Percentiles rank a stretch among this genome's conserved stretches.
Conservation (phyloP, 108 stramenopile genomes). For the Chaetoceros muelleri region DNA sequence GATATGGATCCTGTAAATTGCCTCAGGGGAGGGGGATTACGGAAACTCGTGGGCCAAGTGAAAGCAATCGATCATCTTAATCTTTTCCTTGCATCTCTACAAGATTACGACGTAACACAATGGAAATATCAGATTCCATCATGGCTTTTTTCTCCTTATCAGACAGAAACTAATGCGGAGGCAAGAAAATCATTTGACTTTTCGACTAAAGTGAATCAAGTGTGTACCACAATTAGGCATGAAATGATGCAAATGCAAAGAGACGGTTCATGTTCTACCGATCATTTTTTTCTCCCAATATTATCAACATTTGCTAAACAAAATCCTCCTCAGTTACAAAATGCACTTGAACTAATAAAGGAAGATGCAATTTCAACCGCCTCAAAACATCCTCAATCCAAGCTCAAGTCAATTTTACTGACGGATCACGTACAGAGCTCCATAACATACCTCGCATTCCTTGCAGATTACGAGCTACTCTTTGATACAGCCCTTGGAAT, state of each 20-base stretch:
- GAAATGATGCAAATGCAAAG: slow-evolving; percentile 53
- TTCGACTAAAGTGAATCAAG: slow-evolving; percentile 59
- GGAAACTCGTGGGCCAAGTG: slow-evolving; percentile 44
- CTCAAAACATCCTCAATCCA: slow-evolving; percentile 3
- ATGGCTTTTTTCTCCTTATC: slow-evolving; percentile 23
- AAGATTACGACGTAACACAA: slow-evolving; percentile 52
- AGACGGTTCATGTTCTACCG: slow-evolving; percentile 24
- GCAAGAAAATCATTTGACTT: slow-evolving; percentile 31
- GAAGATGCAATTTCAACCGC: slow-evolving; percentile 20
- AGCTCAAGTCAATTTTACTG: slow-evolving; percentile 43
- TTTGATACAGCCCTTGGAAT: slow-evolving; percentile 84
- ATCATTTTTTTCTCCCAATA: slow-evolving; percentile 71
- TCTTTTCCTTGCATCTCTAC: slow-evolving; percentile 69
- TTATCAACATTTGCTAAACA: slow-evolving; percentile 85
- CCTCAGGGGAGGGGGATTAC: slow-evolving; percentile 40
- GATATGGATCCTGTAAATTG: slow-evolving; percentile 56
- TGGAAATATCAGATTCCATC: slow-evolving; percentile 62
- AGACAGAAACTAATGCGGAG: slow-evolving; percentile 1
- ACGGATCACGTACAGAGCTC: slow-evolving; percentile 63
- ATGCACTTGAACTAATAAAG: slow-evolving; percentile 64
- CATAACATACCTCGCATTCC: slow-evolving; percentile 84
- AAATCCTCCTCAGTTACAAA: slow-evolving; percentile 63
- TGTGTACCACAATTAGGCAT: slow-evolving; percentile 50
- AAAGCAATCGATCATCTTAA: slow-evolving; percentile 66
- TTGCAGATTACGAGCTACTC: slow-evolving; percentile 75